These are phyloP conservation scores for Cyberlindnera saturnus DNA, from an alignment of 805 yeast species.

Conservation along the genomic window DNA sequence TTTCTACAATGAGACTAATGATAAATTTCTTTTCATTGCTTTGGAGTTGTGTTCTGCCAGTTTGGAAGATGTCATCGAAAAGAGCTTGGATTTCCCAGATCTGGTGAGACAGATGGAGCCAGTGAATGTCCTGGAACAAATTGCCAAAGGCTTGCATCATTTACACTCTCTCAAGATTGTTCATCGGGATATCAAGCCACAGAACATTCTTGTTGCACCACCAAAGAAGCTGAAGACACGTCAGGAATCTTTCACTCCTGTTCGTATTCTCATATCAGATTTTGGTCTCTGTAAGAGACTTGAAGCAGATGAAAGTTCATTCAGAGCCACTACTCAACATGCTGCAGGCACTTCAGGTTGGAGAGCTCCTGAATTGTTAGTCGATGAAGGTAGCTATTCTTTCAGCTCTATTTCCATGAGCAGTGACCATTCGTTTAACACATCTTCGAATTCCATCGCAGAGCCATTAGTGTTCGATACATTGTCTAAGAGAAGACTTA, in stretches of 20 bases:
- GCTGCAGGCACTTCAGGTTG: slow-evolving; percentile 98
- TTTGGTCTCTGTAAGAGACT: slow-evolving; percentile 92
- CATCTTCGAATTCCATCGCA: slow-evolving; percentile 21
- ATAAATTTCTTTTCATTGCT: slow-evolving; percentile 86
- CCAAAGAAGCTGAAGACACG: slow-evolving; percentile 39
- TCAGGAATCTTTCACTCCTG: slow-evolving; percentile 31
- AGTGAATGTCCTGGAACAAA: slow-evolving; percentile 58
- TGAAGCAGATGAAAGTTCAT: slow-evolving; percentile 89
- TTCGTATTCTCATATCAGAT: slow-evolving; percentile 82
- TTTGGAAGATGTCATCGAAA: slow-evolving; percentile 76
- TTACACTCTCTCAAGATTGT: slow-evolving; percentile 86
- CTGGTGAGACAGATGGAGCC: slow-evolving; percentile 40
- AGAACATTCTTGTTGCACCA: slow-evolving; percentile 80
- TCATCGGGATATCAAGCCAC: slow-evolving; percentile 93
- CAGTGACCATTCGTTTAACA: slow-evolving; percentile 21
- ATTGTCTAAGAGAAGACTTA: slow-evolving; percentile 52
- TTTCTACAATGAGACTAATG: slow-evolving; percentile 88
- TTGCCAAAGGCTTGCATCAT: slow-evolving; percentile 80
- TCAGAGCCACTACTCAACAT: slow-evolving; percentile 84
- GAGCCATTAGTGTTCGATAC: slow-evolving; percentile 34
- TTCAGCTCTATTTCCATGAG: slow-evolving; percentile 9
- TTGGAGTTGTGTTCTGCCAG: slow-evolving; percentile 87
- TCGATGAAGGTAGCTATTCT: slow-evolving; percentile 28
- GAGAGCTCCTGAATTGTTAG: slow-evolving; percentile 90
- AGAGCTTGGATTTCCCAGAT: slow-evolving; percentile 30